Percentiles rank a stretch among this genome's conserved stretches.
Evolutionary conservation across 495 filamentous ascomycete genomes (phyloP).

Genomic region (Amniculicola lignicola): DNA sequence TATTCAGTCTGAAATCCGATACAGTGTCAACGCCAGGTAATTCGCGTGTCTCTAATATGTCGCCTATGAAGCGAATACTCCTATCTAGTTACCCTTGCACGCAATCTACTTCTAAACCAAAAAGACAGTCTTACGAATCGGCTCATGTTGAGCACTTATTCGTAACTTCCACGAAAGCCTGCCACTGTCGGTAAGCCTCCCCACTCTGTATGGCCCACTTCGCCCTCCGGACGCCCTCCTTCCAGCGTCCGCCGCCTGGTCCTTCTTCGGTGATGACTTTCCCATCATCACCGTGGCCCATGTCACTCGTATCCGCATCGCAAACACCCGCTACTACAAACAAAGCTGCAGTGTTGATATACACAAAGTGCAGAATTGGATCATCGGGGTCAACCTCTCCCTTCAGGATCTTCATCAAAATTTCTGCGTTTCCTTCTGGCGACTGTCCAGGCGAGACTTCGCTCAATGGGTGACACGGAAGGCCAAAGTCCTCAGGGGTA

Average conservation of each 20-base stretch:
- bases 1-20: no score
- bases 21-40: no score
- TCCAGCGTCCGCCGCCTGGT: constrained; percentile 85
- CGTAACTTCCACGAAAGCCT: constrained; percentile 42
- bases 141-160: no score
- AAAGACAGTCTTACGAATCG: no score
- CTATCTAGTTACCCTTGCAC: no score
- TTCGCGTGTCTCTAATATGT: no score
- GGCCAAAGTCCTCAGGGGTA: constrained; percentile 77
- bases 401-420: constrained; percentile 71
- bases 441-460: constrained; percentile 80
- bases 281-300: constrained; percentile 71
- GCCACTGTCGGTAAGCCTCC: constrained; percentile 66
- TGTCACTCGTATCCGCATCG: constrained; percentile 70
- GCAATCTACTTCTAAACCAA: no score
- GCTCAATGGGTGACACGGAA: constrained; percentile 67
- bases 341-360: constrained; percentile 88
- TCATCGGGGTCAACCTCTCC: constrained; percentile 69
- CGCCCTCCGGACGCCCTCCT: constrained; percentile 81
- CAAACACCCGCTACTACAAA: constrained; percentile 82
- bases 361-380: constrained; percentile 87
- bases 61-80: no score
- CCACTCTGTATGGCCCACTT: constrained; percentile 80
- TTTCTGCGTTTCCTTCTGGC: constrained; percentile 80
- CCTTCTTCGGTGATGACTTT: constrained; percentile 74